Evolutionary conservation across 1,284 basidiomycete species (phyloP).

Genomic region (Sporisorium scitamineum): DNA sequence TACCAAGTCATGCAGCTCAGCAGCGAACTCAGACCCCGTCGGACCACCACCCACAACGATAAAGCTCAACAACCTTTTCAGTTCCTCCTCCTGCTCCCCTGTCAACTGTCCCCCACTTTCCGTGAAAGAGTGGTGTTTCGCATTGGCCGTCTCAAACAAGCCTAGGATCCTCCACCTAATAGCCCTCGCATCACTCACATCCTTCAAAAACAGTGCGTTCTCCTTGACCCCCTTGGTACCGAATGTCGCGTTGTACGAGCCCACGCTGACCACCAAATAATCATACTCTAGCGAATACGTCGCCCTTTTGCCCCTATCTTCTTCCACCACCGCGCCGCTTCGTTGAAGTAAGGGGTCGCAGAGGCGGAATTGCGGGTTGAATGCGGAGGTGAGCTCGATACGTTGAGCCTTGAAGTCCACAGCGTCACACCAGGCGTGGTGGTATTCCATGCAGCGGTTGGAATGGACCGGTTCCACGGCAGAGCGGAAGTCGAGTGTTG

Average conservation of each 20-base stretch:
- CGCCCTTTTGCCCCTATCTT: neutral
- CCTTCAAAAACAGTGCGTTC: constrained; percentile 75
- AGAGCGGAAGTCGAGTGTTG: constrained; percentile 74
- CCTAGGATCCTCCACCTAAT: constrained; percentile 82
- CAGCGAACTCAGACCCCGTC: constrained; percentile 68
- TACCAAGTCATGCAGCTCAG: constrained; percentile 83
- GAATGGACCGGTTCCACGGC: constrained; percentile 81
- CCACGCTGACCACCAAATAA: constrained; percentile 85
- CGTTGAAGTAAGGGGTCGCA: constrained; percentile 71
- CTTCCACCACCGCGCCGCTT: constrained; percentile 1
- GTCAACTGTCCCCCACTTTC: constrained; percentile 74
- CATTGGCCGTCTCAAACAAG: constrained; percentile 82
- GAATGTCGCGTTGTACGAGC: constrained; percentile 82
- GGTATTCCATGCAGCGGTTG: constrained; percentile 62
- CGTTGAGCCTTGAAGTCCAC: constrained; percentile 25
- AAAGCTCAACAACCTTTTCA: constrained; percentile 31
- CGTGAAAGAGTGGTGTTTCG: constrained; percentile 1
- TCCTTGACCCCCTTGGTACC: constrained; percentile 72
- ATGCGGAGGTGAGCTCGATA: constrained; percentile 30
- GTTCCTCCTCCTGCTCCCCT: constrained; percentile 72
- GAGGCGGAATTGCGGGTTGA: constrained; percentile 70
- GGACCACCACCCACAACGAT: constrained; percentile 58
- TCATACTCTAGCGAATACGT: constrained; percentile 71
- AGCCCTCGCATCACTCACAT: constrained; percentile 81
- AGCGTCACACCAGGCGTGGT: constrained; percentile 70